phyloP scores from a whole-genome alignment of 2,329 filamentous ascomycete genomes.

The Pseudogymnoascus sp. region DNA sequence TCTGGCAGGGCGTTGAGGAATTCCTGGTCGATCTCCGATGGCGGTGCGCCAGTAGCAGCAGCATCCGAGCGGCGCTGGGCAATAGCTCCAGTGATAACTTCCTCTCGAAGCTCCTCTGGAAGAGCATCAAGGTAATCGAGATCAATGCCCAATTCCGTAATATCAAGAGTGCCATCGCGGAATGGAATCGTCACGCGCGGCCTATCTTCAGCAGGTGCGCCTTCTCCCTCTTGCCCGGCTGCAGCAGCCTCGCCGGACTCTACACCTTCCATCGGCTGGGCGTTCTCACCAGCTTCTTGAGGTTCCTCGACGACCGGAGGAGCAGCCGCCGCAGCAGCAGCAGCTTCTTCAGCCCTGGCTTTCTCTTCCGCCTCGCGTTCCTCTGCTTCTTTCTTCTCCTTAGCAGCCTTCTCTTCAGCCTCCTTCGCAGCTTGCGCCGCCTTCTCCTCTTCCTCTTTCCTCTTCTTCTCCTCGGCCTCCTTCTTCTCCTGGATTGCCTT shows the following conservation, averaged over 20 bases:
- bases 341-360: slow-evolving; percentile 50
- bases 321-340: slow-evolving; percentile 43
- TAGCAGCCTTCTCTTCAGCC: slow-evolving; percentile 58
- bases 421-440: slow-evolving; percentile 64
- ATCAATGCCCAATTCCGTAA: slow-evolving; percentile 91
- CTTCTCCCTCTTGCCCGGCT: slow-evolving; percentile 26
- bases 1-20: slow-evolving; percentile 89
- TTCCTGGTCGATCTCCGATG: slow-evolving; percentile 81
- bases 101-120: slow-evolving; percentile 93
- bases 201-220: slow-evolving; percentile 41
- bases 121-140: slow-evolving; percentile 91
- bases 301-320: slow-evolving; percentile 37
- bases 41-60: slow-evolving; percentile 61
- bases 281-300: slow-evolving; percentile 19
- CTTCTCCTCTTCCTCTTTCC: slow-evolving; percentile 58
- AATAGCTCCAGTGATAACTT: slow-evolving; percentile 88
- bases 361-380: slow-evolving; percentile 66
- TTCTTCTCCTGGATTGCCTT: slow-evolving; percentile 53
- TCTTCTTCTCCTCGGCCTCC: slow-evolving; percentile 53
- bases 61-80: slow-evolving; percentile 76
- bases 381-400: slow-evolving; percentile 64
- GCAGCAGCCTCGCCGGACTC: slow-evolving; percentile 31
- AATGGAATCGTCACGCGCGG: slow-evolving; percentile 75
- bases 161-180: slow-evolving; percentile 79
- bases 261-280: slow-evolving; percentile 68